A percentile compares a stretch with the other conserved stretches of the same genome.
Conservation (phyloP, 257 asterid genomes). For the Solanum peruvianum region DNA sequence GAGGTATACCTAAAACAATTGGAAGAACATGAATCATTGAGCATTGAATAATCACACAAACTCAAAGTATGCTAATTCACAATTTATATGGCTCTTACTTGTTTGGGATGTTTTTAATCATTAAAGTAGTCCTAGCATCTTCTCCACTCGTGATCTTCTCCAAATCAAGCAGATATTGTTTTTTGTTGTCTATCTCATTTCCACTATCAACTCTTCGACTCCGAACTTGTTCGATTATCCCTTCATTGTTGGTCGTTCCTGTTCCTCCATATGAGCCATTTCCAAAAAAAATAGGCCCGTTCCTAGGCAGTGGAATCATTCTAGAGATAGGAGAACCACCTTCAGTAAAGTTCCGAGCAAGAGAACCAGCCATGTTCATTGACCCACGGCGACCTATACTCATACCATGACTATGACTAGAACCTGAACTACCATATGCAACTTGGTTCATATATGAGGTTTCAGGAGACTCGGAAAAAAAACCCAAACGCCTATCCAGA, state of each 20-base stretch:
- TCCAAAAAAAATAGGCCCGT: conserved; percentile 51
- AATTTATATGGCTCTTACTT: conserved; percentile 39
- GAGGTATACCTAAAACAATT: conserved; percentile 71
- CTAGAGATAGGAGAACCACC: conserved; percentile 58
- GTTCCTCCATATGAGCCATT: conserved; percentile 64
- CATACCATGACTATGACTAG: conserved; percentile 29
- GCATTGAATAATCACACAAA: background rate
- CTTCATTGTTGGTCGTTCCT: conserved; percentile 38
- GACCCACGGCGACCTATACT: conserved; percentile 37
- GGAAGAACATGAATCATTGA: background rate
- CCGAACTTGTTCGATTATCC: conserved; percentile 52
- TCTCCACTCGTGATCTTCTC: conserved; percentile 68
- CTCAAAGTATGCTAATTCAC: background rate
- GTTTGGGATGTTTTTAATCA: conserved; percentile 96
- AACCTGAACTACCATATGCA: conserved; percentile 35
- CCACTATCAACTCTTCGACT: conserved; percentile 58
- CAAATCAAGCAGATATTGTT: conserved; percentile 83
- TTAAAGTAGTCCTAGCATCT: conserved; percentile 83
- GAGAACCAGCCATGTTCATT: conserved; percentile 52
- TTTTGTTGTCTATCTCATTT: conserved; percentile 63
- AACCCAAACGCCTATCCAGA: conserved; percentile 64
- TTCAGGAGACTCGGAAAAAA: conserved; percentile 79
- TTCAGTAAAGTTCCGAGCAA: conserved; percentile 50
- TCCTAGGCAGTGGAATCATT: conserved; percentile 53
- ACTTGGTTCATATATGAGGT: conserved; percentile 44